Base-by-base conservation (phyloP, 2,329 filamentous ascomycete genomes). In the Fusarium poae region DNA sequence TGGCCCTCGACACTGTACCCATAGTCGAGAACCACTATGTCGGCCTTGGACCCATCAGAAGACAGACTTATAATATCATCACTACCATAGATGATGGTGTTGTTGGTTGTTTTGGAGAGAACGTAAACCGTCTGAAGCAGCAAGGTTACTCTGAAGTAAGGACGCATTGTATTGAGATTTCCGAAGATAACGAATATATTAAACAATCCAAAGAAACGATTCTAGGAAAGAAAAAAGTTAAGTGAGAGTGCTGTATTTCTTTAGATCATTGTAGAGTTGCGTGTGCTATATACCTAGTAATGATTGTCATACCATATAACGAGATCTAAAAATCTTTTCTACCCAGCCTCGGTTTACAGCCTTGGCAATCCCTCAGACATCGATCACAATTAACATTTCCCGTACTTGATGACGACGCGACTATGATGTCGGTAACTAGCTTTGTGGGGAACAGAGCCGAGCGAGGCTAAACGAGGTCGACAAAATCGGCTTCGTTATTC, bases 131-230 rank as follows among this genome's bases (percentile, higher is more conserved):
- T n/a, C 2, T 53, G 37, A 6, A 53, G 37, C 5, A 53, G 37
- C 37, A 44, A 11, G 5, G 16, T 37, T 30, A 9, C 29, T 2
- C 13, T 9, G 11, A 16, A 5, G 10, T 30, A 25, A n/a, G 16
- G 35, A 44, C 8, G 13, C 50, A 53, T 53, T 9, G 21, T 3
- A 5, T 5, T 4, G 5, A 20, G 16, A 3, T 10, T 42, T 16
- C 2, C 0, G 9, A 18, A 23, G 1, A 13, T 23, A 10, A 5
- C 2, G 9, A 10, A 32, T 4, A 10, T 6, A 0, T 4, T 32
- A 12, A 16, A 15, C 2, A 4, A 4, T 5, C 7, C 0, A 43
- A 44, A 2, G 37, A 34, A 8, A 44, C 20, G 20, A 6, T 5
- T 34, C 2, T 20, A 32, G 29, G 34, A 6, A 32, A 39, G 34